Base-by-base conservation (phyloP, 805 yeast species). In the Scheffersomyces amazonensis region DNA sequence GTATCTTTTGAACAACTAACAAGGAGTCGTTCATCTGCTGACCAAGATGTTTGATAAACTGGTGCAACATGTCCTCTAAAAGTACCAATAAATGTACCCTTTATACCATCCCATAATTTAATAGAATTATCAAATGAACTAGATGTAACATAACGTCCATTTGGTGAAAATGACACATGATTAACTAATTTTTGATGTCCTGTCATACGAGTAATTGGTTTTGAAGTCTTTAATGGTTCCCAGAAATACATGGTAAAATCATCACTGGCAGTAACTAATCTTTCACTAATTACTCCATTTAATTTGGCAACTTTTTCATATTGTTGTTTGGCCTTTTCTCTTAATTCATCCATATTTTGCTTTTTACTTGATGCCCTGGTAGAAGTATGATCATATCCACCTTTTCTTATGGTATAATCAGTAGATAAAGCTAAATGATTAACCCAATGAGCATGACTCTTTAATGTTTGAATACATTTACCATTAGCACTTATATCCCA, bases 171-270 rank as follows among this genome's bases (percentile, higher is more conserved):
- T 11, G 88, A 81, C 10, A 93, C 99, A 59, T 91, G 97, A 55
- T 93, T 93, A 16, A 93, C 98, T 20, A 91, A 71, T 62, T 93
- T 93, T 58, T 93, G 99, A 62, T 93, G 99, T 19, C 99, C 99
- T 1, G 96, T 89, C 93, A 93, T 85, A 54, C 99, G 77, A 39
- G 89, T 81, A 5, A 93, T 60, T 1, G 99, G 99, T 58, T 90
- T 93, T 27, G 74, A 71, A 2, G 83, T 68, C 57, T 79, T 83
- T 35, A 80, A 62, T 15, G 97, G 98, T 52, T 90, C 95, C 99
- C 99, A 93, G 43, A 93, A 64, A 50, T 84, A 93, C 97, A 93
- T 93, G 18, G 99, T 93, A 64, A 91, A 91, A 64, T 93, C 99
- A 58, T 93, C 99, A 58, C 90, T 80, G 10, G 97, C 98, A 12